Evolutionary conservation across 1,284 basidiomycete genomes (phyloP).

Genomic region (Pseudozyma flocculosa): DNA sequence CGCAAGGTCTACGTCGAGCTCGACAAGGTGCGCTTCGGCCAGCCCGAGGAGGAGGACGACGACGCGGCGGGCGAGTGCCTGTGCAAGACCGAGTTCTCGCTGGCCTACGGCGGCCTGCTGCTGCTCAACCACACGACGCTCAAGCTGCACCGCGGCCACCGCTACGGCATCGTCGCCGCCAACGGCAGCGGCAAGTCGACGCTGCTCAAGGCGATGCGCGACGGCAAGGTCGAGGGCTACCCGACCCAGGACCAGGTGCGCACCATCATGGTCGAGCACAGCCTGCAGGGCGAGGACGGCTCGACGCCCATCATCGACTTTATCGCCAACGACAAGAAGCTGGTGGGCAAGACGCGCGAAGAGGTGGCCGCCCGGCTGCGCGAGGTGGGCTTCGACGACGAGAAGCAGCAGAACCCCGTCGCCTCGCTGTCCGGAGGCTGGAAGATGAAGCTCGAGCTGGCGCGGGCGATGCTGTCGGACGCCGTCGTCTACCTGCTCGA

Average conservation of each 20-base stretch:
- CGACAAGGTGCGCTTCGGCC: slow-evolving; percentile 53
- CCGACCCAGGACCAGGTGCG: slow-evolving; percentile 82
- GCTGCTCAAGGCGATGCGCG: slow-evolving; percentile 89
- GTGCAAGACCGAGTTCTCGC: slow-evolving; percentile 88
- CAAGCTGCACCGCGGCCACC: slow-evolving; percentile 78
- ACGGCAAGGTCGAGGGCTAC: slow-evolving; percentile 91
- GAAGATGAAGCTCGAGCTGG: slow-evolving; percentile 94
- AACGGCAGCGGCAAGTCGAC: slow-evolving; percentile 98
- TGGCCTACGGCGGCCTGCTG: slow-evolving; percentile 93
- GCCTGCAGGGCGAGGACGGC: slow-evolving; percentile 87
- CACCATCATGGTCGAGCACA: slow-evolving; percentile 94
- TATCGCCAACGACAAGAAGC: slow-evolving; percentile 71
- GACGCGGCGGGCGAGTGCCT: slow-evolving; percentile 66
- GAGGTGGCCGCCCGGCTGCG: slow-evolving; percentile 45
- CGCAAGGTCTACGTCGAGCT: slow-evolving; percentile 49
- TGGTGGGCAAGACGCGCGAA: slow-evolving; percentile 43
- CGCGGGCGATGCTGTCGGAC: slow-evolving; percentile 59
- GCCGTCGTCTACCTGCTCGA: slow-evolving; percentile 90
- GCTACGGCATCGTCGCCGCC: slow-evolving; percentile 91
- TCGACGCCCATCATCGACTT: slow-evolving; percentile 81
- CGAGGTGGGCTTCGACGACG: slow-evolving; percentile 77
- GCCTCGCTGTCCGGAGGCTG: slow-evolving; percentile 93
- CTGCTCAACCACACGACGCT: slow-evolving; percentile 93
- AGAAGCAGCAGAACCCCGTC: slow-evolving; percentile 79
- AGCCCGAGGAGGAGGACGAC: slow-evolving; percentile 69